Base-by-base conservation (phyloP, 1,284 basidiomycete species). In the Cutaneotrichosporon sp. region DNA sequence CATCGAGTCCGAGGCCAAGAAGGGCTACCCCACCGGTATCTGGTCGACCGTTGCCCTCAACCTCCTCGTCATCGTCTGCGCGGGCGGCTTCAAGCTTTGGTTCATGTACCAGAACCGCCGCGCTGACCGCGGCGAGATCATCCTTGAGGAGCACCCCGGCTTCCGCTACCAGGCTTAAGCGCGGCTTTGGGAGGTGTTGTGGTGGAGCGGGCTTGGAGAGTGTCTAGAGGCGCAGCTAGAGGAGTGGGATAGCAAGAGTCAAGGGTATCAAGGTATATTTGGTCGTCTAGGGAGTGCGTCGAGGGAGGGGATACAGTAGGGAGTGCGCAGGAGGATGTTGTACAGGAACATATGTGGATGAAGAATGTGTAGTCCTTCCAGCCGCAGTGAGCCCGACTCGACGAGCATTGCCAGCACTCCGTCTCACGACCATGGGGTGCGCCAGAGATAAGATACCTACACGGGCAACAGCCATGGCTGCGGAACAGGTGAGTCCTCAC, bases 11-110 rank as follows among this genome's bases (percentile, higher is more conserved):
- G 66, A 67, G 45, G 55, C 55, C 13, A 20, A 16, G 4, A 24
- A 45, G 11, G 65, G 62, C 3, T 67, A 65, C 56, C 59, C 57
- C 14, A 64, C 66, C 5, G 66, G 66, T 16, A 52, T 67, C 34
- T 65, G 29, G 51, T 24, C 62, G 36, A 62, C 63, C n/a, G 54
- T 67, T 18, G 66, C 29, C 9, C 51, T 62, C 25, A 59, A 65
- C 45, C 34, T 54, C 14, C 10, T 46, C 27, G 51, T 55, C 27
- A 34, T 58, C 27, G 8, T 58, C 27, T 11, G 34, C 18, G 25
- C 53, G 14, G 14, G 29, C 34, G 1, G 25, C 27, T 58, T 67
- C 18, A 43, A 55, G 38, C 14, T 62, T 25, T 59, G 43, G 34
- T 60, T 62, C 58, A 49, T 29, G 47, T 34, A 11, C 27, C 63